These are phyloP conservation scores for Tetrahymena elliotti DNA, from an alignment of 73 alveolate species.

Conservation along the genomic window DNA sequence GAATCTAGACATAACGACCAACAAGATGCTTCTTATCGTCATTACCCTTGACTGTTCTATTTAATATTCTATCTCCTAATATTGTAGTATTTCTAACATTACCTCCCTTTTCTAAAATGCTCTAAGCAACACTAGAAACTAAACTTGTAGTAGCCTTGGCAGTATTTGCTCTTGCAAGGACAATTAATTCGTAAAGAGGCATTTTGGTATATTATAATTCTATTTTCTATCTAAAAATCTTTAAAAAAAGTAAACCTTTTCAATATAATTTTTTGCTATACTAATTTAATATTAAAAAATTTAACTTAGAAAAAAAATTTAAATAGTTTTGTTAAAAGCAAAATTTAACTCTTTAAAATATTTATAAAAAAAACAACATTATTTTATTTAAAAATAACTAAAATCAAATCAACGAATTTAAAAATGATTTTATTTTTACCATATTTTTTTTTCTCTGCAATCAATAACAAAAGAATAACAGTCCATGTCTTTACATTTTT, in stretches of 20 bases:
- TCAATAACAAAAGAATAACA: too few species aligned
- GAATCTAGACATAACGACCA: not conserved
- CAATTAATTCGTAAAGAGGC: conserved; percentile 1
- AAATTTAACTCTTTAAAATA: not conserved
- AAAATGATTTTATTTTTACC: too few species aligned
- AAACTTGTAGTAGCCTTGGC: not conserved
- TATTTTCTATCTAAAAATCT: not conserved
- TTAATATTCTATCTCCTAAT: not conserved
- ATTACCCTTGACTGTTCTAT: not conserved
- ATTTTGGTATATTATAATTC: not conserved
- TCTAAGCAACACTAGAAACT: not conserved
- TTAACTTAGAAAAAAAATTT: not conserved
- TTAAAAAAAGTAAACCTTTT: not conserved
- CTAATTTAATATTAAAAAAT: not conserved
- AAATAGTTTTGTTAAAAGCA: not conserved
- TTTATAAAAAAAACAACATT: not conserved
- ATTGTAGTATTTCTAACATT: not conserved
- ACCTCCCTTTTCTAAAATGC: not conserved
- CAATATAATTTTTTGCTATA: not conserved
- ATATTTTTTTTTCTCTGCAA: too few species aligned
- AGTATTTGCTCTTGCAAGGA: not conserved
- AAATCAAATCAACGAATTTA: not conserved
- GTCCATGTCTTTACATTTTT: too few species aligned
- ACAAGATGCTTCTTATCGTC: not conserved
- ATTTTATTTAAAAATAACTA: too few species aligned